Percentiles rank a stretch among this genome's conserved stretches.
Evolutionary conservation across 495 filamentous ascomycete species (phyloP).

Genomic region (Extremus antarcticus): DNA sequence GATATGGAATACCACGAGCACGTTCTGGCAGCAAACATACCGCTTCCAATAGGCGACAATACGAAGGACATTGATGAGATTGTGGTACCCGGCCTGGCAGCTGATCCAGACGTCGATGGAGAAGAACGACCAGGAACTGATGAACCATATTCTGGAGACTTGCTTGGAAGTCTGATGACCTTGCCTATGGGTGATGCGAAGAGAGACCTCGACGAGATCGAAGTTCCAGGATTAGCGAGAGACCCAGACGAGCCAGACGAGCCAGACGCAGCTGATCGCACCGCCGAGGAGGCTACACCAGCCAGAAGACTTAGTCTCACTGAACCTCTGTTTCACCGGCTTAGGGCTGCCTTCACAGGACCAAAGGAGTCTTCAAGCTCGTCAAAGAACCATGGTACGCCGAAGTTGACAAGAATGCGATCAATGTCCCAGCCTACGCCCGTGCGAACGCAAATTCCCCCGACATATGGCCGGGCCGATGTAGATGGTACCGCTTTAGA

Average conservation of each 20-base stretch:
- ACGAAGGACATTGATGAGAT: constrained; percentile 65
- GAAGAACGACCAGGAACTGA: background rate
- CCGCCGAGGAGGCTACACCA: background rate
- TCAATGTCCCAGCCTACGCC: too few species aligned
- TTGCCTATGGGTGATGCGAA: constrained; percentile 55
- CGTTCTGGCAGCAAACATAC: constrained; percentile 42
- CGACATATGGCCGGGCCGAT: too few species aligned
- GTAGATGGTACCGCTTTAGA: too few species aligned
- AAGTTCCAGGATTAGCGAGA: constrained; percentile 50
- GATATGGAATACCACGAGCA: constrained; percentile 13
- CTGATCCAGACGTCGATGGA: constrained; percentile 46
- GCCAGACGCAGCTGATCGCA: constrained; percentile 23
- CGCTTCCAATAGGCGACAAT: constrained; percentile 52
- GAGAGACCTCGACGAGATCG: constrained; percentile 64
- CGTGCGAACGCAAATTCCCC: too few species aligned
- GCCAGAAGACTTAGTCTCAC: background rate
- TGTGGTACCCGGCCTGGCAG: constrained; percentile 52
- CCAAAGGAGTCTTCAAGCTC: too few species aligned
- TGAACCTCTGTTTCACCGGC: background rate
- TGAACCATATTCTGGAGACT: constrained; percentile 16
- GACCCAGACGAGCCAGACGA: constrained; percentile 46
- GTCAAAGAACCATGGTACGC: too few species aligned
- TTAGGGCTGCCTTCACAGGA: too few species aligned
- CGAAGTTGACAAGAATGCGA: too few species aligned
- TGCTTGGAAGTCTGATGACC: constrained; percentile 44